phyloP scores from a whole-genome alignment of 306 rosid genomes.

The Begonia loranthoides region DNA sequence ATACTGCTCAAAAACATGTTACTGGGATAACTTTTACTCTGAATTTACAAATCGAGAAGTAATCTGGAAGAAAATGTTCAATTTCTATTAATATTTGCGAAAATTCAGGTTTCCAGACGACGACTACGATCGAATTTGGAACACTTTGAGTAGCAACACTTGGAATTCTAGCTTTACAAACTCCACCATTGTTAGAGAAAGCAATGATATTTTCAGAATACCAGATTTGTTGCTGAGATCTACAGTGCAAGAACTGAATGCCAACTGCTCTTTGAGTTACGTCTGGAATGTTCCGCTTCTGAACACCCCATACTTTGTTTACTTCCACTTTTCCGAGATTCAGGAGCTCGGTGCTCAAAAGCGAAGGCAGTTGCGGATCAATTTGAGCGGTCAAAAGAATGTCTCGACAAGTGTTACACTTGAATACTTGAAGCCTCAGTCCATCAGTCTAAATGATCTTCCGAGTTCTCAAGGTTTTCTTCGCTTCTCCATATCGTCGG shows the following conservation, averaged over 20 bases:
- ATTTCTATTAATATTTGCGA: background rate
- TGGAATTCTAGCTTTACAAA: constrained; percentile 8
- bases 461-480: background rate
- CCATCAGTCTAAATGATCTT: constrained; percentile 4
- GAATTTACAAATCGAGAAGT: background rate
- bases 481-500: constrained; percentile 9
- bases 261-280: constrained; percentile 2
- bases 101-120: constrained; percentile 8
- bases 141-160: background rate
- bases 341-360: constrained; percentile 3
- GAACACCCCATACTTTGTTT: constrained; percentile 3
- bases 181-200: constrained; percentile 6
- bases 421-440: constrained; percentile 17
- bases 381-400: constrained; percentile 2
- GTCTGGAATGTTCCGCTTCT: background rate
- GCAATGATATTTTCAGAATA: constrained; percentile 7
- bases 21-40: no score
- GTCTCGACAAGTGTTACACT: constrained; percentile 6
- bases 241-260: constrained; percentile 9
- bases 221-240: constrained; percentile 9
- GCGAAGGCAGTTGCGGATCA: constrained; percentile 8
- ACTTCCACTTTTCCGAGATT: constrained; percentile 21
- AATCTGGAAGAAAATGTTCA: background rate
- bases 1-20: no score
- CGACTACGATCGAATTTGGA: constrained; percentile 16